phyloP scores from a whole-genome alignment of 2,329 filamentous ascomycete species.

The Beauveria caledonica region DNA sequence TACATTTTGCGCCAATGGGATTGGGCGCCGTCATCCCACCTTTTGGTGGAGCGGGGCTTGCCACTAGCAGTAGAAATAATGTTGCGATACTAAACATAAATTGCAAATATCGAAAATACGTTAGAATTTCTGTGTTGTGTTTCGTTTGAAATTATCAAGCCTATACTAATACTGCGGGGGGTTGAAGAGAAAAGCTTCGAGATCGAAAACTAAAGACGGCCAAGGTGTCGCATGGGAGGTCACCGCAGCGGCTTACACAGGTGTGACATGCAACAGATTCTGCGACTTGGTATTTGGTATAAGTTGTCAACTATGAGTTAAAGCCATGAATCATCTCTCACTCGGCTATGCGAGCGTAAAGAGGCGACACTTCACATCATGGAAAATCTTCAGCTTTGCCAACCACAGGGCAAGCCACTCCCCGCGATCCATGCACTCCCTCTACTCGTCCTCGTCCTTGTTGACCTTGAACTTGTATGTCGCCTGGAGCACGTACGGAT shows the following conservation, averaged over 20 bases:
- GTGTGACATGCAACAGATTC: not conserved
- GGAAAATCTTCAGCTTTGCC: not conserved
- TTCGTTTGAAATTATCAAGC: too few species aligned
- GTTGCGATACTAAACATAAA: not conserved
- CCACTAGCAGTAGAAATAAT: not conserved
- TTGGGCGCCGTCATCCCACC: conserved; percentile 2
- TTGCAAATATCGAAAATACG: not conserved
- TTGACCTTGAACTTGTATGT: conserved; percentile 52
- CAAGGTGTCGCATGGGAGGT: too few species aligned
- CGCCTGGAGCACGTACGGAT: conserved; percentile 54
- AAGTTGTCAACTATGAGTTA: not conserved
- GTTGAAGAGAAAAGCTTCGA: too few species aligned
- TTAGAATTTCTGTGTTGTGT: too few species aligned
- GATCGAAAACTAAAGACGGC: too few species aligned
- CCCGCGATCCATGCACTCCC: not conserved
- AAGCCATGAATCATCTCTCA: not conserved
- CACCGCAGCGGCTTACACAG: not conserved
- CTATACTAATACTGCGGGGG: too few species aligned
- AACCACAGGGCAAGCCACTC: not conserved
- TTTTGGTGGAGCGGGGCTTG: conserved; percentile 5
- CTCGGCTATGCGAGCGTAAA: not conserved
- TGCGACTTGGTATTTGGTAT: not conserved
- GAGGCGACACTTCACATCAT: not conserved
- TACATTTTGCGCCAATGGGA: conserved; percentile 12
- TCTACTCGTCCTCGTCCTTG: conserved; percentile 10